Base-by-base conservation (phyloP, 768 basidiomycete genomes). In the Boletus coccyginus region DNA sequence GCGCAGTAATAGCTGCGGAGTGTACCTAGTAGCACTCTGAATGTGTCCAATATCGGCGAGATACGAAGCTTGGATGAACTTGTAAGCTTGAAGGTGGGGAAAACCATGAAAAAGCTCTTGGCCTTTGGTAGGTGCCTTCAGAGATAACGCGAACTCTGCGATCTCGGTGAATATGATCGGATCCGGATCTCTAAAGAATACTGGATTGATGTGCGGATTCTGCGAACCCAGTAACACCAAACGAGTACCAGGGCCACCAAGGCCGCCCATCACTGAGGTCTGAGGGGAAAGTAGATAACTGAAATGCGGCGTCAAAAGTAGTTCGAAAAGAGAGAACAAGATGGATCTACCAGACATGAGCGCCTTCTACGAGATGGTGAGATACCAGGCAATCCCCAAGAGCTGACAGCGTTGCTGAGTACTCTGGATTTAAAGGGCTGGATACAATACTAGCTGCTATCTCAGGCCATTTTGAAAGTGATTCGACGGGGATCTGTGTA, bases 241-340 rank as follows among this genome's bases (percentile, higher is more conserved):
- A 12, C 92, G 86, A 24, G 83, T 79, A 13, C 85, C 76, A 9
- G 84, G 81, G 40, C 82, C 78, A 10, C 87, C 87, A n/a, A 85
- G 60, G 16, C 90, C 89, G 33, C 86, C 86, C 13, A 95, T 73
- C 16, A 82, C 76, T 12, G 92, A 80, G 0, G 92, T 89, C 61
- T 90, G 88, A 14, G 88, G 87, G 3, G 96, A 89, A 40, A 98
- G 81, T 7, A 98, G 76, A 66, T 95, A 94, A 67, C 93, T 96
- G 9, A 55, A 41, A 57, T 46, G 48, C 12, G 55, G 17, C 7
- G 19, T 68, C 51, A 61, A 40, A 39, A 12, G 16, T 17, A 24
- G 41, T 46, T 29, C 45, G 27, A 32, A n/a, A 43, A 31, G 8
- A 32, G 24, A 38, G 27, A 53, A 33, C 16, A 7, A 46, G 33